phyloP scores from a whole-genome alignment of 257 asterid genomes.

The Craterostigma plantagineum region DNA sequence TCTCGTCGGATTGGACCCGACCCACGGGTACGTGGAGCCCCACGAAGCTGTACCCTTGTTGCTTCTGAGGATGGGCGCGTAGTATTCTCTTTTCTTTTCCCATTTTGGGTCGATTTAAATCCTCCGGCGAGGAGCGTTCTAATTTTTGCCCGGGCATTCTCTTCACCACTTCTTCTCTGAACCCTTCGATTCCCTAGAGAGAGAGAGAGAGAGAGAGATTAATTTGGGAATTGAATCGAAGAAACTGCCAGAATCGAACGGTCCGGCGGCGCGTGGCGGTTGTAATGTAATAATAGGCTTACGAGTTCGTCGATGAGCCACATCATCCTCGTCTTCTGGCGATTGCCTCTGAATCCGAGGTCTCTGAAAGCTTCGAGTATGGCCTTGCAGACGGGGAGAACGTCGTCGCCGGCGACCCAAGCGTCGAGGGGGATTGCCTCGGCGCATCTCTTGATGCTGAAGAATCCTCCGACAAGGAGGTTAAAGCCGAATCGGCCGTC shows the following conservation, averaged over 20 bases:
- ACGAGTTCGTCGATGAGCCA: slow-evolving; percentile 97
- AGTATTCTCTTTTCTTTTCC: slow-evolving; percentile 76
- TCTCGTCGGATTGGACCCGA: slow-evolving; percentile 76
- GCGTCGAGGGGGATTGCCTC: slow-evolving; percentile 97
- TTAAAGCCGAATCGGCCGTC: slow-evolving; percentile 75
- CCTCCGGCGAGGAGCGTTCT: slow-evolving; percentile 67
- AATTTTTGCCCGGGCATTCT: slow-evolving; percentile 55
- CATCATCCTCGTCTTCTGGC: slow-evolving; percentile 97
- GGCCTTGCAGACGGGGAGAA: slow-evolving; percentile 65
- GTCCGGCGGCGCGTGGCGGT: no score
- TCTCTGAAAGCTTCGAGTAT: slow-evolving; percentile 76
- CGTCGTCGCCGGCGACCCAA: slow-evolving; percentile 89
- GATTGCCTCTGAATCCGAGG: slow-evolving; percentile 74
- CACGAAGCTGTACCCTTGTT: slow-evolving; percentile 55
- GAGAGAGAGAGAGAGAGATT: no score
- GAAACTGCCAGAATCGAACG: no score
- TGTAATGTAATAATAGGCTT: no score
- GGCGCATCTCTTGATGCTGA: slow-evolving; percentile 79
- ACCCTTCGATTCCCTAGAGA: slow-evolving; percentile 72
- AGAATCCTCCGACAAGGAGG: slow-evolving; percentile 88
- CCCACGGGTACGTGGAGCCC: slow-evolving; percentile 92
- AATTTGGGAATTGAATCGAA: no score
- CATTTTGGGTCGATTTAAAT: slow-evolving; percentile 43
- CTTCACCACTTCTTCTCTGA: slow-evolving; percentile 66
- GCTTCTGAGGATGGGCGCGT: slow-evolving; percentile 75